Percentiles rank a stretch among this genome's conserved stretches.
phyloP scores from a whole-genome alignment of 495 filamentous ascomycete genomes.

The Talaromyces adpressus region DNA sequence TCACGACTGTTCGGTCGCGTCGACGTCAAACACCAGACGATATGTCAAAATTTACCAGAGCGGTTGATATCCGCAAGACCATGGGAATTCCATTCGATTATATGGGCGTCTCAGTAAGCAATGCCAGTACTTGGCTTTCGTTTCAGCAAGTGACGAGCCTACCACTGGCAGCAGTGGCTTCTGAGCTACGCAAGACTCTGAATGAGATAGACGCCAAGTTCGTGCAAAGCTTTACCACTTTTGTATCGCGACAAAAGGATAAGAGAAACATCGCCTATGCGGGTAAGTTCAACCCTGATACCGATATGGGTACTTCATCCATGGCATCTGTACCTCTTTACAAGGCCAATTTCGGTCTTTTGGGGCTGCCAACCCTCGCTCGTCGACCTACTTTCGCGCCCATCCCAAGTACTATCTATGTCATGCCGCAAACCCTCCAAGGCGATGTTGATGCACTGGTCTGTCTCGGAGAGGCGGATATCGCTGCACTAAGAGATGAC shows the following conservation, averaged over 20 bases:
- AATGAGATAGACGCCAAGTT: constrained; percentile 19
- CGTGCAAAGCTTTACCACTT: constrained; percentile 32
- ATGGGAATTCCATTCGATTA: constrained; percentile 27
- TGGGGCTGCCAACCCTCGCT: constrained; percentile 14
- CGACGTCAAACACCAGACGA: constrained; percentile 12
- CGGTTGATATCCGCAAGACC: constrained; percentile 28
- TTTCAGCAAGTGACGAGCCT: constrained; percentile 11
- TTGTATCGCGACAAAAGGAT: constrained; percentile 26
- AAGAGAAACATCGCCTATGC: constrained; percentile 29
- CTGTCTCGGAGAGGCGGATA: constrained; percentile 21
- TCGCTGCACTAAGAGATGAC: constrained; percentile 16
- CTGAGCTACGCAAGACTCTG: constrained; percentile 20
- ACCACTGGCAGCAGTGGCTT: constrained; percentile 21
- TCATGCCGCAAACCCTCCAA: constrained; percentile 7
- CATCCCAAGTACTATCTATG: constrained; percentile 14
- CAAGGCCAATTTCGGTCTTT: constrained; percentile 19
- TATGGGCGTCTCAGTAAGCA: constrained; percentile 31
- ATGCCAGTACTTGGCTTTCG: constrained; percentile 16
- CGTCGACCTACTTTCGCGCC: constrained; percentile 21
- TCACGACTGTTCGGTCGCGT: constrained; percentile 16
- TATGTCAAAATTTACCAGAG: constrained; percentile 23
- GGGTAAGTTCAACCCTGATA: constrained; percentile 20
- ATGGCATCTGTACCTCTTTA: constrained; percentile 9
- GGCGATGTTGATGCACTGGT: constrained; percentile 17
- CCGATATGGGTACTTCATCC: constrained; percentile 26